These are phyloP conservation scores for Usnea hakonensis DNA, from an alignment of 495 filamentous ascomycete species.

Conservation along the genomic window DNA sequence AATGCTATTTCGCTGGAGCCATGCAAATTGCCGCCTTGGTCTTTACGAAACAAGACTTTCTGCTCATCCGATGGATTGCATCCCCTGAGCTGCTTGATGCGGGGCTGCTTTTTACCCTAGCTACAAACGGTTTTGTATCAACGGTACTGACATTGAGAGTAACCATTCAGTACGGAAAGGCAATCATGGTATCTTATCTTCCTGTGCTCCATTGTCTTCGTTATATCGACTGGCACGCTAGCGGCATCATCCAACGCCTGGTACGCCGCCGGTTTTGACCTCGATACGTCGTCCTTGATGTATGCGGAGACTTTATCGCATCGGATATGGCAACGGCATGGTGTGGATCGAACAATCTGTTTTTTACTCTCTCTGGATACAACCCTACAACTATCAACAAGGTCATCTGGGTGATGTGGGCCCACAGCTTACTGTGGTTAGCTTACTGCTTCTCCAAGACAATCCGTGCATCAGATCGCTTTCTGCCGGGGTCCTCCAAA, in stretches of 20 bases:
- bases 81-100: background rate
- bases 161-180: slow-evolving; percentile 2
- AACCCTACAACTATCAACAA: background rate
- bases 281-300: background rate
- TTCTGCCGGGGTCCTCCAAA: background rate
- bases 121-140: slow-evolving; percentile 5
- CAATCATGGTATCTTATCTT: slow-evolving; percentile 11
- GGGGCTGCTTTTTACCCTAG: background rate
- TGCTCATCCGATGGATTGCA: background rate
- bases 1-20: slow-evolving; percentile 15
- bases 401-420: background rate
- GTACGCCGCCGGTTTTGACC: background rate
- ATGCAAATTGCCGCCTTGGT: slow-evolving; percentile 9
- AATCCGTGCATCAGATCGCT: background rate
- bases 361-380: background rate
- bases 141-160: background rate
- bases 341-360: background rate
- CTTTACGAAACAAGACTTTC: background rate
- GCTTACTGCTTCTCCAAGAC: background rate
- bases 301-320: background rate
- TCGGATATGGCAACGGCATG: background rate
- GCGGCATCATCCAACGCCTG: background rate
- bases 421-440: background rate
- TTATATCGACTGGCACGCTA: background rate
- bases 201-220: background rate